These are phyloP conservation scores for Cordyceps cicadae DNA, from an alignment of 2,329 filamentous ascomycete species.

Conservation along the genomic window DNA sequence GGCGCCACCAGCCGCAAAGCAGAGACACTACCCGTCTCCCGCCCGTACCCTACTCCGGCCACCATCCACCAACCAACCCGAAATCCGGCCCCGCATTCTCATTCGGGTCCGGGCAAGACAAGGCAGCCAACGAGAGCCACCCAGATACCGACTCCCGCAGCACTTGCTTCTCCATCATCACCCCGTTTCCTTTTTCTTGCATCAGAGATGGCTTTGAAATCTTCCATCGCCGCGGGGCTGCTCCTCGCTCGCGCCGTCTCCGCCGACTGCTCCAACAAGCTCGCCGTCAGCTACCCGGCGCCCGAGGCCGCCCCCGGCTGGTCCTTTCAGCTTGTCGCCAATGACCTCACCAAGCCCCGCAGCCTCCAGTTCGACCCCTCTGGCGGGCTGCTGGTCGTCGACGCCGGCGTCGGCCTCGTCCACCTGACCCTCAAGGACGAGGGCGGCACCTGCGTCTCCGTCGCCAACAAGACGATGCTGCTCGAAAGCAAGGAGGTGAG, in stretches of 20 bases:
- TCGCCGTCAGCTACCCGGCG: slow-evolving; percentile 26
- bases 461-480: slow-evolving; percentile 27
- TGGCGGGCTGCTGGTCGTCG: slow-evolving; percentile 38
- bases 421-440: slow-evolving; percentile 33
- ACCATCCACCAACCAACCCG: background rate
- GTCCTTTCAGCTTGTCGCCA: slow-evolving; percentile 35
- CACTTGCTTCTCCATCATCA: too few relatives aligned
- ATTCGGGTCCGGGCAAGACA: background rate
- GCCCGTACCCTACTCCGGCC: background rate
- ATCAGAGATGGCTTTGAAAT: background rate
- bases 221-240: background rate
- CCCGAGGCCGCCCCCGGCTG: slow-evolving; percentile 35
- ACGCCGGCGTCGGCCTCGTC: slow-evolving; percentile 33
- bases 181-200: background rate
- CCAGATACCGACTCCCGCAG: background rate
- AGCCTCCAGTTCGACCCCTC: slow-evolving; percentile 37
- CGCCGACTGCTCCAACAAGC: slow-evolving; percentile 25
- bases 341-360: slow-evolving; percentile 34
- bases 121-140: background rate
- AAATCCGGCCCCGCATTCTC: background rate
- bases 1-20: background rate
- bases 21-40: background rate
- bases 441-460: slow-evolving; percentile 33
- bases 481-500: slow-evolving; percentile 28
- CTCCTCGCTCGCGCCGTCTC: slow-evolving; percentile 5